Base-by-base conservation (phyloP, 106 monocot genomes). In the Apostasia shenzhenica region DNA sequence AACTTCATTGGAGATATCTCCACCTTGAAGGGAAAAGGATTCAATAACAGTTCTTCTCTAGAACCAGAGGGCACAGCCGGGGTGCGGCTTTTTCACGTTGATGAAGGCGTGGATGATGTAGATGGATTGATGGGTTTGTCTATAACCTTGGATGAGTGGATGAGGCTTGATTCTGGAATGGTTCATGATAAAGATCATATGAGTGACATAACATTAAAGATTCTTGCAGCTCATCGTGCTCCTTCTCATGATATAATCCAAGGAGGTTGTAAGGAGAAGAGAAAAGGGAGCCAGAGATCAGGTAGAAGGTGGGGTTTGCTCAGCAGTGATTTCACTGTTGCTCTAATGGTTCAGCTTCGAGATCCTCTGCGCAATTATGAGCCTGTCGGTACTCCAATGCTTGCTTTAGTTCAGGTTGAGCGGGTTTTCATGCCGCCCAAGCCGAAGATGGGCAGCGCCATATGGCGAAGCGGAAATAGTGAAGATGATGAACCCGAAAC, bases 311-410 rank as follows among this genome's bases (percentile, higher is more conserved):
- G 92, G 80, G 95, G 95, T 1, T 83, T 97, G 68, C 61, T 97
- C 49, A 89, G 95, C 13, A 97, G 92, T 70, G 92, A 89, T 54
- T 97, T 97, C 61, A 97, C 95, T 4, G 95, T 89, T 45, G 89
- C 92, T 55, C 62, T 97, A 54, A 97, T 92, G 95, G 95, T 97
- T 45, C 95, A 97, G 73, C 86, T 97, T 66, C 81, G 95, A 8
- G 91, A 97, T 76, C 95, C 95, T 49, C 73, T 86, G 50, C 75
- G 92, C 4, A 79, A 92, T 71, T 92, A 82, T 69, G 95, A 92
- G 71, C 91, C 92, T 11, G 95, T 97, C 61, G 95, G 95, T 3
- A 73, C 82, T 5, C 95, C 92, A 40, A 92, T 97, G 95, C 95
- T 97, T 72, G 58, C 92, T 66, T 66, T 97, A 52, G 83, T 97